phyloP scores from a whole-genome alignment of 805 yeast species.

The Teunomyces pallodes region DNA sequence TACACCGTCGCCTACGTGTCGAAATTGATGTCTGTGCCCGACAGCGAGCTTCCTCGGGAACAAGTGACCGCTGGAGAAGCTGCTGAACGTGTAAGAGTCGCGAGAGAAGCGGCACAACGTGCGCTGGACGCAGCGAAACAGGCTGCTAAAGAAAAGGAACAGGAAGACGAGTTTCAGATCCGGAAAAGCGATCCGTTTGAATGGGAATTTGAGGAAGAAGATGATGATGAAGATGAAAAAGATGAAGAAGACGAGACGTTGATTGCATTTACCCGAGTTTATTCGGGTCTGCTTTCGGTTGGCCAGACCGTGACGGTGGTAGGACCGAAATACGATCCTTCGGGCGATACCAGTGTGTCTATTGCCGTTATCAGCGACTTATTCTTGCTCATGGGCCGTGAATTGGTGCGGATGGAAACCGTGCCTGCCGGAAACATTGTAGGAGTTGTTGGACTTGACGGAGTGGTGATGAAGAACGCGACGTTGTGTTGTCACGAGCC shows the following conservation, averaged over 20 bases:
- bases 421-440: conserved; percentile 96
- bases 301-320: conserved; percentile 77
- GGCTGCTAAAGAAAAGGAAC: conserved; percentile 17
- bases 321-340: conserved; percentile 85
- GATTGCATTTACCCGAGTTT: conserved; percentile 86
- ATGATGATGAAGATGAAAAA: conserved; percentile 35
- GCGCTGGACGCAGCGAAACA: conserved; percentile 54
- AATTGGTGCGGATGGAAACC: conserved; percentile 66
- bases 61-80: conserved; percentile 39
- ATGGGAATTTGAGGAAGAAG: conserved; percentile 51
- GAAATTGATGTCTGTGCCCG: conserved; percentile 84
- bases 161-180: conserved; percentile 25
- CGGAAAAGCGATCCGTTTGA: conserved; percentile 35
- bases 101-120: conserved; percentile 63
- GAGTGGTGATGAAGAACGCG: conserved; percentile 80
- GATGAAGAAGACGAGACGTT: conserved; percentile 61
- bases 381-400: conserved; percentile 89
- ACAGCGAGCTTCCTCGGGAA: conserved; percentile 68
- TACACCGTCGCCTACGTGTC: conserved; percentile 71
- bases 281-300: conserved; percentile 73
- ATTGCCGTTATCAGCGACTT: conserved; percentile 61
- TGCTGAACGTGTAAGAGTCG: conserved; percentile 58
- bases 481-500: conserved; percentile 65
- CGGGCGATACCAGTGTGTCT: conserved; percentile 28
- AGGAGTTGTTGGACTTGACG: conserved; percentile 89